Evolutionary conservation across 495 filamentous ascomycete genomes (phyloP), one percentile per base, ranked within the genome.

Genomic region (Coniosporium apollinis): DNA sequence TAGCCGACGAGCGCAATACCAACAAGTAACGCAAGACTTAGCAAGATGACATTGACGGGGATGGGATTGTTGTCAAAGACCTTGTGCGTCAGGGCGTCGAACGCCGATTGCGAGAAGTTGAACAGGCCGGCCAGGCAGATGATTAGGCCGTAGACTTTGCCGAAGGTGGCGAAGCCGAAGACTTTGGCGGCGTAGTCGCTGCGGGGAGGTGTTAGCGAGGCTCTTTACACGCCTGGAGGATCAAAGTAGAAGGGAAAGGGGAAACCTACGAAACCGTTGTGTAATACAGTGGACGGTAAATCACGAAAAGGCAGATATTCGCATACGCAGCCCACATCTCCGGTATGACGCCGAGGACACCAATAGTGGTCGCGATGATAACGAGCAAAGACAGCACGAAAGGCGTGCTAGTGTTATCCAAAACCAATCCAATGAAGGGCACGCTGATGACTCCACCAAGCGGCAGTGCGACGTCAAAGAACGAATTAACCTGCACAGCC

Each of bases 151-250:
- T 96, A 94, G 18, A 97, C 82, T 37, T 80, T 94, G 18, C 87
- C 87, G 44, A 94, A 96, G 0, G 86, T 94, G 41, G 72, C 73
- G 58, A 93, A 94, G 5, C 89, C 87, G 53, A 97, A 97, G 21
- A 97, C 87, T 57, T 94, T 94, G 20, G 84, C 86, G 28, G 74
- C 63, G 54, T 92, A 94, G 59, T 97, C 89, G 6, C 70, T 76
- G 32, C 10, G 26, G 19, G 7, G 20, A n/a, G 18, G 1, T 14
- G 39, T 58, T 43, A 56, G 46, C 16, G 42, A n/a, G n/a, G n/a
- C n/a, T n/a, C n/a, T n/a, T n/a, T n/a, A n/a, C n/a, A n/a, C 13
- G 24, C 24, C 13, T 26, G 24, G 24, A 26, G 13, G 13, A 26
- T 26, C n/a, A n/a, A 22, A 6, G 16, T 33, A 11, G n/a, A 29